phyloP scores from a whole-genome alignment of 2,329 filamentous ascomycete species.

The Exophiala xenobiotica region DNA sequence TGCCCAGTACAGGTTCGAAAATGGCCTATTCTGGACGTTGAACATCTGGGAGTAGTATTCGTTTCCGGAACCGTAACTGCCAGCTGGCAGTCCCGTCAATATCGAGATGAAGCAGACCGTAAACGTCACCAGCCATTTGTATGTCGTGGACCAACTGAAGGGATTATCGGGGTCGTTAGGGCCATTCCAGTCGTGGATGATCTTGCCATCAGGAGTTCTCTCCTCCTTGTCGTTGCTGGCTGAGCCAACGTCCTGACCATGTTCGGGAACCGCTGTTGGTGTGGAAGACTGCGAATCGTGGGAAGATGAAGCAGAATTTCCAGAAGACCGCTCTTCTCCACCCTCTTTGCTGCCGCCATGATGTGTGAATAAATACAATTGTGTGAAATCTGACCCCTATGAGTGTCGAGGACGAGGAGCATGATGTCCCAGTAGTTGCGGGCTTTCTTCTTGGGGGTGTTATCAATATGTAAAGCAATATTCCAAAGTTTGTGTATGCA shows the following conservation, averaged over 20 bases:
- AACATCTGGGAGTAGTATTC: constrained; percentile 39
- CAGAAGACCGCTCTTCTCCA: too few relatives aligned
- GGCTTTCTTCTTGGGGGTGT: too few relatives aligned
- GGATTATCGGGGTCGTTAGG: constrained; percentile 37
- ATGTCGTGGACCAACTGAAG: constrained; percentile 37
- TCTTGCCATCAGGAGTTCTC: not conserved
- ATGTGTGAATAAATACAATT: too few relatives aligned
- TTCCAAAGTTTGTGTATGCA: too few relatives aligned
- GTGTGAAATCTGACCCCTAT: too few relatives aligned
- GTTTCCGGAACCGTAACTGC: not conserved
- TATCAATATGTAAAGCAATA: too few relatives aligned
- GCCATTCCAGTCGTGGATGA: constrained; percentile 32
- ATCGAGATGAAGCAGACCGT: constrained; percentile 36
- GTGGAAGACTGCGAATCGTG: too few relatives aligned
- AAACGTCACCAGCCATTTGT: constrained; percentile 37
- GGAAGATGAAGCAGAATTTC: too few relatives aligned
- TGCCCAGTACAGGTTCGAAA: constrained; percentile 38
- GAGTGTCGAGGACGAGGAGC: too few relatives aligned
- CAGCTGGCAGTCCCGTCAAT: constrained; percentile 32
- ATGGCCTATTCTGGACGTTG: constrained; percentile 37
- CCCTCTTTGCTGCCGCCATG: too few relatives aligned
- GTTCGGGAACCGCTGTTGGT: not conserved
- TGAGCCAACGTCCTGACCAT: not conserved
- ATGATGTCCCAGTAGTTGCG: too few relatives aligned
- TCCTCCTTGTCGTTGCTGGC: not conserved